phyloP scores from a whole-genome alignment of 257 asterid species.

The Ehretia macrophylla region DNA sequence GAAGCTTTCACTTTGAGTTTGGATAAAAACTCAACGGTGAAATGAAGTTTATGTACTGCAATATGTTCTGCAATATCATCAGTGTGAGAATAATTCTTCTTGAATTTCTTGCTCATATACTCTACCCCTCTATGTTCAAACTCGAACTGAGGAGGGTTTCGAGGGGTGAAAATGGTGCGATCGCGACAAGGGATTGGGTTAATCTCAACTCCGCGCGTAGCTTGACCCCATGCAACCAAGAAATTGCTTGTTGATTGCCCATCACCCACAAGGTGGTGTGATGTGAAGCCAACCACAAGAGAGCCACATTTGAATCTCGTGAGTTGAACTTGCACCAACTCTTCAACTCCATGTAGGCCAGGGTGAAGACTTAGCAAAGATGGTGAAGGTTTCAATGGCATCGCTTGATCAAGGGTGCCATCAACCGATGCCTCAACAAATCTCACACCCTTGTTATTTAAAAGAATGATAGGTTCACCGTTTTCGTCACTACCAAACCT shows the following conservation, averaged over 20 bases:
- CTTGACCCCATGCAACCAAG: conserved; percentile 84
- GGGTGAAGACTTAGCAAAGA: conserved; percentile 65
- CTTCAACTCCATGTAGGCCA: conserved; percentile 37
- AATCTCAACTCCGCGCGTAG: conserved; percentile 43
- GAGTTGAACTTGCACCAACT: conserved; percentile 71
- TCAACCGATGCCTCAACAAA: conserved; percentile 75
- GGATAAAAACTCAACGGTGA: conserved; percentile 46
- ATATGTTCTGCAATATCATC: conserved; percentile 40
- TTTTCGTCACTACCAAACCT: conserved; percentile 46
- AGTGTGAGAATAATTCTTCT: conserved; percentile 28
- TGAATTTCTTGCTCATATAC: conserved; percentile 27
- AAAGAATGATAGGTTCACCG: conserved; percentile 41
- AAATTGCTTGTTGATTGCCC: conserved; percentile 70
- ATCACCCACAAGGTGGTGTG: conserved; percentile 77
- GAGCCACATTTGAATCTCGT: conserved; percentile 82
- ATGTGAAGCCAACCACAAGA: conserved; percentile 67
- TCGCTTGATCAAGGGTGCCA: conserved; percentile 36
- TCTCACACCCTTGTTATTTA: conserved; percentile 65
- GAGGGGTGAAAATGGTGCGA: conserved; percentile 51
- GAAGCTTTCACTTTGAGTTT: conserved; percentile 65
- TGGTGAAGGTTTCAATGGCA: conserved; percentile 44
- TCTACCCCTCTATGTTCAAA: conserved; percentile 66
- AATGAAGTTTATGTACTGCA: conserved; percentile 55
- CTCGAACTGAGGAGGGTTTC: conserved; percentile 49
- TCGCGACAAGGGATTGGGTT: conserved; percentile 50